Evolutionary conservation across 2,329 filamentous ascomycete species (phyloP), one percentile per base, ranked within the genome.

Genomic region (Claviceps fusiformis): DNA sequence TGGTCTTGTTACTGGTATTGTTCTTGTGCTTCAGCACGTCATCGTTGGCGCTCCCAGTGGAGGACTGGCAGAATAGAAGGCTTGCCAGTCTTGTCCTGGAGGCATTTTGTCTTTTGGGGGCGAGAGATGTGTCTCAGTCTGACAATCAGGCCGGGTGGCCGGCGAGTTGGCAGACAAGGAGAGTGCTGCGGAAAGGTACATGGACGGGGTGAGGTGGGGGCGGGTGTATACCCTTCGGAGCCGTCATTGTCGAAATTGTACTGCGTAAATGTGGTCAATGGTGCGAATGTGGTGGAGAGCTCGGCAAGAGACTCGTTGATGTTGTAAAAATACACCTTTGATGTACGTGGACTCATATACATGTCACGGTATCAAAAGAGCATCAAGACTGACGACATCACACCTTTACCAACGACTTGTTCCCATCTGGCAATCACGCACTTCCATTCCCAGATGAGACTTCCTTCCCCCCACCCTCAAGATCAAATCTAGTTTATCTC

Each of bases 171-270:
- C 89, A 4, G 93, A 98, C 72, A 81, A 82, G 65, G 93, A 97
- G 76, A 97, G 96, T 71, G 88, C 97, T 52, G 93, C 93, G 29
- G 95, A 95, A 80, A 75, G 87, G 66, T 97, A 97, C 75, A 91
- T 98, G 80, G 93, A 98, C 72, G 76, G 80, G 43, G 92, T 98
- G 45, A 77, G 93, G 65, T 79, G 77, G 67, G 19, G 19, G 19
- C 19, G 1, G 19, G 19, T 19, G 19, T 19, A 19, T 19, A 19
- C 1, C 86, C 86, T 70, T 89, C 85, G 1, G 73, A 77, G 31
- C 82, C 83, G 50, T 78, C 76, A 59, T 88, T 83, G 54, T 78
- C 76, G 58, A 77, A 69, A 65, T 85, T 85, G 69, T 77, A 87
- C 57, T 77, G 66, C 9, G 88, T 75, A n/a, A 87, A 19, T 76